Evolutionary conservation across 371 early-diverging fungal species (phyloP), one percentile per base, ranked within the genome.

Genomic region (Apophysomyces variabilis): DNA sequence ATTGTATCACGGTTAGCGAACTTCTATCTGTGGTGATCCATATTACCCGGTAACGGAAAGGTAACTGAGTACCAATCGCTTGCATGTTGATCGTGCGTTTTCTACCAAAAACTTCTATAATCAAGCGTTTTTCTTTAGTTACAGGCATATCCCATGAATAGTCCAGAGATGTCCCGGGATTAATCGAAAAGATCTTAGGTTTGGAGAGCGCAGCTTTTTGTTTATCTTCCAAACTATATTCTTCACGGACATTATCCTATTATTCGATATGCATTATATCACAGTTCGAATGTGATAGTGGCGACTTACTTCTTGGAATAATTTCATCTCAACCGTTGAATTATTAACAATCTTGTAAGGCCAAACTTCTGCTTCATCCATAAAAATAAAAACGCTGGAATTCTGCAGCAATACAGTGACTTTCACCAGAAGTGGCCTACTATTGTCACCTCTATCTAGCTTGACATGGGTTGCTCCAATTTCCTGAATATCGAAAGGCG

Each of bases 101-200:
- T 9, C 78, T 73, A n/a, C 89, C 91, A 45, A 87, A 87, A 1
- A 93, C 89, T 37, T 75, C 72, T 21, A 97, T 56, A 9, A 89
- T 85, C 32, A 97, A 68, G 1, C 83, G 73, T 71, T 94, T 96
- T 11, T 88, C 84, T 38, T 82, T 75, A 1, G 87, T 77, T 7
- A 92, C 84, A 3, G 99, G 99, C 64, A 89, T 82, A 68, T 98
- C 98, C 96, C 97, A 98, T 0, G 99, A 92, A 61, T 97, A 99
- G 9, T 85, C 79, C 67, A 90, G 73, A 5, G 86, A 71, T 58
- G 86, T 79, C 13, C 62, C 62, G 3, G 75, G 67, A 7, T 50
- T 58, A 7, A 82, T 60, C 0, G 61, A 44, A 46, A 77, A 77
- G 5, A 54, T 13, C 1, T 61, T 65, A 16, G 74, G 68, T 36